These are phyloP conservation scores for Arthrobotrys conoides DNA, from an alignment of 2,329 filamentous ascomycete species.

Conservation along the genomic window DNA sequence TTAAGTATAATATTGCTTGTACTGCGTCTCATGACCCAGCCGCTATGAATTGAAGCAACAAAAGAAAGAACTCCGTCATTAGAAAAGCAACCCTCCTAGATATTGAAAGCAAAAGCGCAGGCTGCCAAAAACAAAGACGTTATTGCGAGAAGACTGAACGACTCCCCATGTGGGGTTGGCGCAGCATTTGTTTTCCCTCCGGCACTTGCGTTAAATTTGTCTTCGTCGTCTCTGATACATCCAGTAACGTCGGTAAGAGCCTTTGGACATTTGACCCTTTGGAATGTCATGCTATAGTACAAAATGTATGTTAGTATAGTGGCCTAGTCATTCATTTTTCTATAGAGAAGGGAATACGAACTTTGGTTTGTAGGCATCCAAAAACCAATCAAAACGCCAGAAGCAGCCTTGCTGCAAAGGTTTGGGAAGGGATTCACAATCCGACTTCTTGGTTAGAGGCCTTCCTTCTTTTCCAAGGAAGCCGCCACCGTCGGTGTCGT, in stretches of 20 bases:
- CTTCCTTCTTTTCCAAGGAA: slow-evolving; percentile 50
- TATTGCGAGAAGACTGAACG: slow-evolving; percentile 22
- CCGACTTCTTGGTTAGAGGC: slow-evolving; percentile 70
- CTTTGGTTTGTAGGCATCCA: slow-evolving; percentile 51
- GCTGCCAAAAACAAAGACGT: slow-evolving; percentile 28
- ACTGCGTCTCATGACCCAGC: slow-evolving; percentile 14
- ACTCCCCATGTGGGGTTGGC: slow-evolving; percentile 11
- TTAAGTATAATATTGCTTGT: slow-evolving; percentile 36
- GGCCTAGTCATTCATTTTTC: background rate
- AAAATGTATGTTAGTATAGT: slow-evolving; percentile 10
- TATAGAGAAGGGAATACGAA: slow-evolving; percentile 12
- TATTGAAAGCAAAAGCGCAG: slow-evolving; percentile 12
- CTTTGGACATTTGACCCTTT: slow-evolving; percentile 50
- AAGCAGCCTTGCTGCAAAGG: slow-evolving; percentile 73
- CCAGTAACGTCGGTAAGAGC: slow-evolving; percentile 52
- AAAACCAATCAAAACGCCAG: slow-evolving; percentile 73
- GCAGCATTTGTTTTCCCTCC: background rate
- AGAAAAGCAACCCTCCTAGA: slow-evolving; percentile 17
- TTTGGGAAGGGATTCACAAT: slow-evolving; percentile 72
- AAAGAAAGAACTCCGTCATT: slow-evolving; percentile 42
- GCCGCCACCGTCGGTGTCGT: slow-evolving; percentile 32
- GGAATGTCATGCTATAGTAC: slow-evolving; percentile 53
- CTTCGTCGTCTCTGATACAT: slow-evolving; percentile 53
- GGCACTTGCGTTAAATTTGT: slow-evolving; percentile 46
- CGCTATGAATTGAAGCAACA: slow-evolving; percentile 28